These are phyloP conservation scores for Cicer judaicum DNA, from an alignment of 306 rosid species.

Conservation along the genomic window DNA sequence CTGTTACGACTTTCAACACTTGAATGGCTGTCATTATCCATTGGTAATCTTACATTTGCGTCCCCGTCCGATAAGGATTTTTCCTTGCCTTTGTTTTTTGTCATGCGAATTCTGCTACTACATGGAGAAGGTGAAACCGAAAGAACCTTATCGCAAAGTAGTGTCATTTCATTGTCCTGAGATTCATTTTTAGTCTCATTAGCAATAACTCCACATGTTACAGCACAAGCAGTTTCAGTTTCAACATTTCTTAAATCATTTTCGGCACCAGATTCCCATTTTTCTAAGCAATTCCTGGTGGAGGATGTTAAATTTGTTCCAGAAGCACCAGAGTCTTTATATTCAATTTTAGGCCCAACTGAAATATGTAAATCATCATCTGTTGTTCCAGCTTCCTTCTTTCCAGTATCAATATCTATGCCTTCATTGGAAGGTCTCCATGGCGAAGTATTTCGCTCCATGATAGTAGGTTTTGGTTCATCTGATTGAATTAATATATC, in stretches of 20 bases:
- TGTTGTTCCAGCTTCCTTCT: constrained; percentile 41
- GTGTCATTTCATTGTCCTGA: constrained; percentile 47
- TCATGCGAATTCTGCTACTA: constrained; percentile 48
- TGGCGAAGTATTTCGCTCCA: constrained; percentile 45
- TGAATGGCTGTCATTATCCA: constrained; percentile 67
- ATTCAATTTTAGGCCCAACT: constrained; percentile 40
- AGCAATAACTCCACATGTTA: constrained; percentile 39
- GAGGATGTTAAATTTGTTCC: constrained; percentile 42
- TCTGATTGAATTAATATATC: constrained; percentile 44
- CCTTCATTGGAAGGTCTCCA: constrained; percentile 41
- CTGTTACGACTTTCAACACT: constrained; percentile 92
- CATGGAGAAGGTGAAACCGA: constrained; percentile 54
- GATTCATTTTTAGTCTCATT: constrained; percentile 42
- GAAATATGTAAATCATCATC: constrained; percentile 38
- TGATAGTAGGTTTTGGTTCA: constrained; percentile 47
- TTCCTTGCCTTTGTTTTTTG: constrained; percentile 71
- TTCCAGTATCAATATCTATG: constrained; percentile 38
- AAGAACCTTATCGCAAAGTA: constrained; percentile 40
- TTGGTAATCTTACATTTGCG: constrained; percentile 50
- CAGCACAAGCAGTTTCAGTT: constrained; percentile 45
- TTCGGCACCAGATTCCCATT: constrained; percentile 69
- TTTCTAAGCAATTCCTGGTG: constrained; percentile 47
- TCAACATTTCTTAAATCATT: constrained; percentile 57
- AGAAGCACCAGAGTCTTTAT: constrained; percentile 44
- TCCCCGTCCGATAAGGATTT: constrained; percentile 65